These are phyloP conservation scores for Beauveria sp. DNA, from an alignment of 2,329 filamentous ascomycete genomes.

Conservation along the genomic window DNA sequence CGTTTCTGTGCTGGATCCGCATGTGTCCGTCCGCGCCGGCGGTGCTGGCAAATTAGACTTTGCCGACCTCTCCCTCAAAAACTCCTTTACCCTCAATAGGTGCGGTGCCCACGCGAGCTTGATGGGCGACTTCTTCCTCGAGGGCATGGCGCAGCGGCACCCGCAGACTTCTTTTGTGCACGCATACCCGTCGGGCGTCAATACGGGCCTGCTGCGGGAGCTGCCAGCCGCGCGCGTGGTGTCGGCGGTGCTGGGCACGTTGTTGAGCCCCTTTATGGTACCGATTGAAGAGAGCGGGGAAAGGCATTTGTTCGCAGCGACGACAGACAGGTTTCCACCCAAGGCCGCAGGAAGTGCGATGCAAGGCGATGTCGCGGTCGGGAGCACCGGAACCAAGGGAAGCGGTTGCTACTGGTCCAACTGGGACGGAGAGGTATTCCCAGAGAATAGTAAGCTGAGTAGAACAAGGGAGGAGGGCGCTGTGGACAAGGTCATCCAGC, in stretches of 20 bases:
- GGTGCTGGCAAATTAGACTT: slow-evolving; percentile 32
- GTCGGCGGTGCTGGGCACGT: neutral
- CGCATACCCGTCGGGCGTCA: slow-evolving; percentile 21
- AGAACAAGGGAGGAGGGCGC: neutral
- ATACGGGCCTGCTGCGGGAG: slow-evolving; percentile 5
- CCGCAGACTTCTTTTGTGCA: slow-evolving; percentile 28
- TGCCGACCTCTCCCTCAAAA: slow-evolving; percentile 31
- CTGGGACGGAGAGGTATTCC: neutral
- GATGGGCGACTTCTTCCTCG: slow-evolving; percentile 38
- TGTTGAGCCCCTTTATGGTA: neutral
- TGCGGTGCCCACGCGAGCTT: slow-evolving; percentile 29
- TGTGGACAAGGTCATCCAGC: neutral
- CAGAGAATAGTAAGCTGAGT: neutral
- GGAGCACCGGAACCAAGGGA: neutral
- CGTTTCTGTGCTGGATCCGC: slow-evolving; percentile 34
- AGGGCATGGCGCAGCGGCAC: slow-evolving; percentile 35
- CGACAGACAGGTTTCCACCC: slow-evolving; percentile 9
- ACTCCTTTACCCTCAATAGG: slow-evolving; percentile 23
- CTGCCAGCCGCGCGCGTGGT: neutral
- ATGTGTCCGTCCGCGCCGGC: neutral
- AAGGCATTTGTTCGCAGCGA: slow-evolving; percentile 11
- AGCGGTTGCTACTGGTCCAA: neutral
- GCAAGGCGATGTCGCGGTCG: neutral
- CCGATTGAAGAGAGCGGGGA: slow-evolving; percentile 8
- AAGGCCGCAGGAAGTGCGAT: neutral